Percentiles rank a stretch among this genome's conserved stretches.
phyloP scores from a whole-genome alignment of 805 yeast genomes.

The Jamesozyma jinghongensis region DNA sequence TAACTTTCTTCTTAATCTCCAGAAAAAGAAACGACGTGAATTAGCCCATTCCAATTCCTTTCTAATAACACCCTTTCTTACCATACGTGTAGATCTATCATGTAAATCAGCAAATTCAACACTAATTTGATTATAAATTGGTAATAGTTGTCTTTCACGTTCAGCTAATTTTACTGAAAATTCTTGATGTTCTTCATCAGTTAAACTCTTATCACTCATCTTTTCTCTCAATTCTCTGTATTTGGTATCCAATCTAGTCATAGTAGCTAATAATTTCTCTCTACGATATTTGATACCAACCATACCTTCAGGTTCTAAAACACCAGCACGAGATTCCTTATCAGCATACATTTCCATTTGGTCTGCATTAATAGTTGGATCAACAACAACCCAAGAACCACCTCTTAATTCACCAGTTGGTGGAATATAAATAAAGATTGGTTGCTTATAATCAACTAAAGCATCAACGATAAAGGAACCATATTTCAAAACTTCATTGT shows the following conservation, averaged over 20 bases:
- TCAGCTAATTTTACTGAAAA: slow-evolving; percentile 57
- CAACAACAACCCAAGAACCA: slow-evolving; percentile 99
- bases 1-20: slow-evolving; percentile 95
- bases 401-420: slow-evolving; percentile 99
- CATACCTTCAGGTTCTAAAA: slow-evolving; percentile 97
- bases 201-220: slow-evolving; percentile 43
- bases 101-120: slow-evolving; percentile 97
- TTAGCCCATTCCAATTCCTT: slow-evolving; percentile 79
- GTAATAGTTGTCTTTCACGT: slow-evolving; percentile 73
- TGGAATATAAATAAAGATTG: slow-evolving; percentile 93
- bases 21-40: slow-evolving; percentile 94
- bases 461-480: slow-evolving; percentile 98
- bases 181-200: slow-evolving; percentile 57
- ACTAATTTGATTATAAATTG: slow-evolving; percentile 84
- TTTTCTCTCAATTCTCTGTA: slow-evolving; percentile 61
- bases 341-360: slow-evolving; percentile 99
- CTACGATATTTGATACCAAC: slow-evolving; percentile 97
- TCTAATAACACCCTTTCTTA: slow-evolving; percentile 84
- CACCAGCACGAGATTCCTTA: slow-evolving; percentile 92
- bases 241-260: slow-evolving; percentile 76
- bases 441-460: slow-evolving; percentile 89
- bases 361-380: slow-evolving; percentile 91
- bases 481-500: slow-evolving; percentile 92
- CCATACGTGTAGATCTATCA: slow-evolving; percentile 95
- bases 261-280: slow-evolving; percentile 81